A percentile compares a stretch with the other conserved stretches of the same genome.
Conservation (phyloP, 768 basidiomycete genomes). For the Lactarius trivialis region DNA sequence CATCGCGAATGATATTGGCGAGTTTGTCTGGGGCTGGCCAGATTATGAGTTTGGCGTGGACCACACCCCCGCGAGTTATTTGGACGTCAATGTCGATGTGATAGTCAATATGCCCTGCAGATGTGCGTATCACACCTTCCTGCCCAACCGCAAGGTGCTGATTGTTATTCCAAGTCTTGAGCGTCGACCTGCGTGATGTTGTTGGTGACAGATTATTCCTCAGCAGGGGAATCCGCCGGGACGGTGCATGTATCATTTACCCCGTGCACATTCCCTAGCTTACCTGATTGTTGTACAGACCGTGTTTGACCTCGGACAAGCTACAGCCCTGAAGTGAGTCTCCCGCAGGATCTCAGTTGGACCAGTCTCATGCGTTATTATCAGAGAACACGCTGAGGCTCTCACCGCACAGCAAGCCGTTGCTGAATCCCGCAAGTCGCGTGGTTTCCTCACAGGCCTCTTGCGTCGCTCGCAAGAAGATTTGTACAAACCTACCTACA, state of each 20-base stretch:
- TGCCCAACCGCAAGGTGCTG: not conserved
- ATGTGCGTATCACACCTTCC: conserved; percentile 48
- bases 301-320: conserved; percentile 75
- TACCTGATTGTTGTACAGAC: conserved; percentile 39
- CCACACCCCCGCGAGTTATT: conserved; percentile 44
- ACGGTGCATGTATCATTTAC: conserved; percentile 53
- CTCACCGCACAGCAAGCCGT: conserved; percentile 68
- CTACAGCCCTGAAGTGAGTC: conserved; percentile 52
- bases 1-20: conserved; percentile 81
- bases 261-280: not conserved
- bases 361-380: conserved; percentile 22
- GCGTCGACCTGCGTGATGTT: conserved; percentile 85
- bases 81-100: conserved; percentile 89
- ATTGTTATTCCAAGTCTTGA: conserved; percentile 50
- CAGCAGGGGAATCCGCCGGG: conserved; percentile 70
- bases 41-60: conserved; percentile 89
- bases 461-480: conserved; percentile 38
- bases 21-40: conserved; percentile 92
- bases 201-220: conserved; percentile 90
- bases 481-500: conserved; percentile 66
- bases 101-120: conserved; percentile 89
- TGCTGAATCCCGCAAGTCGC: conserved; percentile 65
- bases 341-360: too few species aligned
- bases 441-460: conserved; percentile 61
- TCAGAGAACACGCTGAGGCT: conserved; percentile 54